Base-by-base conservation (phyloP, 176 grass and related monocot species). In the Musa itinerans region DNA sequence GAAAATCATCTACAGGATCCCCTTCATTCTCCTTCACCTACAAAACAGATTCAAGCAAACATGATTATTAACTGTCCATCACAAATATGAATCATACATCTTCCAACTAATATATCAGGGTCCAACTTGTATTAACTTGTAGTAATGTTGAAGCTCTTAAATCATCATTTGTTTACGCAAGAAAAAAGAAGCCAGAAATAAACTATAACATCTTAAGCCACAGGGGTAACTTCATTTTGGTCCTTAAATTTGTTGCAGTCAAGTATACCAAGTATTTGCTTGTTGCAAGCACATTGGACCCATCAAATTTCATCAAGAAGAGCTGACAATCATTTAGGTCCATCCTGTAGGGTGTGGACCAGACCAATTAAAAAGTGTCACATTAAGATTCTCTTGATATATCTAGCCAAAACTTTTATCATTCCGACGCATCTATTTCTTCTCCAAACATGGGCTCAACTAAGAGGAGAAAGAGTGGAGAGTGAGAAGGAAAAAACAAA, bases 21-120 rank as follows among this genome's bases (percentile, higher is more conserved):
- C 94, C 90, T 64, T 67, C 83, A 27, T 93, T 82, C 70, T 85
- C 75, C 72, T 83, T 85, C 85, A 83, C 77, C 94, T 97, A 69
- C 56, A 77, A 86, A 85, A 70, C 20, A 70, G 15, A n/a, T 14
- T 51, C 16, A 6, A 20, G 1, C 1, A 11, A 70, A 11, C 34
- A 51, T 24, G 63, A 65, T 50, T 70, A 70, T 10, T 21, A 69
- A 50, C 12, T 29, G 48, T 70, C 68, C 34, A 70, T 70, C 17
- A 70, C 0, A 70, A 21, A 20, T 1, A 49, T 8, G 16, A 52
- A 50, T 20, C 50, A 11, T 69, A 70, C 9, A 69, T 57, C 55
- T 57, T 17, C 57, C 17, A 17, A 61, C 15, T 61, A 43, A 43
- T 17, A 61, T 61, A n/a, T 61, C 17, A 3, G 3, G 57, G 57